phyloP scores from a whole-genome alignment of 495 filamentous ascomycete species.

The Echria macrotheca region DNA sequence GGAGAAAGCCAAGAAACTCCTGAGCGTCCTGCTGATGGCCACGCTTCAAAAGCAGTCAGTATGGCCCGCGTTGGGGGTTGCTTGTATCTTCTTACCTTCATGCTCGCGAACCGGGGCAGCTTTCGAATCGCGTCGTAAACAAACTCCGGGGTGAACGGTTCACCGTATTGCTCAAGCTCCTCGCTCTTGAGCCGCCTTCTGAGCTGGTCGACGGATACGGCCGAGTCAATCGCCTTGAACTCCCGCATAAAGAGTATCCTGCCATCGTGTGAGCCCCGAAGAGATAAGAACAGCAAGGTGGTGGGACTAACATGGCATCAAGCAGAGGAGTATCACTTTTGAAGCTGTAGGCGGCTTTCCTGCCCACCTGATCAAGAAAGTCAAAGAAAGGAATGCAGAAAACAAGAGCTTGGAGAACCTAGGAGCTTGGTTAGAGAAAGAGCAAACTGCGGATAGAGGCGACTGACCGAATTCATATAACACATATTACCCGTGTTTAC shows the following conservation, averaged over 20 bases:
- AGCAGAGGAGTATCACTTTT: constrained; percentile 91
- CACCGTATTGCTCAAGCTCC: constrained; percentile 86
- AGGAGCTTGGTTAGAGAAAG: constrained; percentile 14
- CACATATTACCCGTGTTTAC: constrained; percentile 99
- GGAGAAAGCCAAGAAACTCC: constrained; percentile 90
- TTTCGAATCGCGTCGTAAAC: constrained; percentile 88
- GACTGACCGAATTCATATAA: constrained; percentile 97
- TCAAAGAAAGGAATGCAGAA: constrained; percentile 92
- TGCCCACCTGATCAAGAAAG: constrained; percentile 83
- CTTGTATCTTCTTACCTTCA: constrained; percentile 58
- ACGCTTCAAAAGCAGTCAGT: constrained; percentile 46
- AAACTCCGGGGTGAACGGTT: constrained; percentile 88
- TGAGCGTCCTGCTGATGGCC: constrained; percentile 98
- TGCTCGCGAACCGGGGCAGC: constrained; percentile 81
- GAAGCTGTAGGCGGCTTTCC: constrained; percentile 80
- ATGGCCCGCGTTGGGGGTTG: background rate
- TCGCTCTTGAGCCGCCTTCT: constrained; percentile 66
- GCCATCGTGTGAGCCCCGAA: constrained; percentile 7
- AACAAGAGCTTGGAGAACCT: constrained; percentile 90
- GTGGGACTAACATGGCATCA: constrained; percentile 73
- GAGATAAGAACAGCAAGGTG: background rate
- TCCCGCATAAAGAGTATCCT: constrained; percentile 97
- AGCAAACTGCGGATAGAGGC: background rate
- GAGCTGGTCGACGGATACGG: constrained; percentile 66
- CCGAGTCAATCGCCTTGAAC: constrained; percentile 78